Evolutionary conservation across 1,284 basidiomycete genomes (phyloP), one percentile per base, ranked within the genome.

Genomic region (Mycosarcoma maydis): DNA sequence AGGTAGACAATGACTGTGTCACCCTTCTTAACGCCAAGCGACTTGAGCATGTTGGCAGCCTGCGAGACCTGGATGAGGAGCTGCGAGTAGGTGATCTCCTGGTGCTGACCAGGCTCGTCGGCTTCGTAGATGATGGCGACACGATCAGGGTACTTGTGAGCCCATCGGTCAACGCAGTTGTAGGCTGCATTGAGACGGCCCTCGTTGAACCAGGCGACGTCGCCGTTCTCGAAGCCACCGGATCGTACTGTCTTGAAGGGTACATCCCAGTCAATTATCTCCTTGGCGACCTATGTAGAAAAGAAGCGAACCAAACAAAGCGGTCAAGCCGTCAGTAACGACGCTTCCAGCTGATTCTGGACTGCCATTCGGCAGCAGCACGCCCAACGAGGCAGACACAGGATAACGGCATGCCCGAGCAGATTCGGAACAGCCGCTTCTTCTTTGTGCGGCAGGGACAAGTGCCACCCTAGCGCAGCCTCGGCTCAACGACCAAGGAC

Each of bases 91-190:
- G 89, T 86, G 81, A 98, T 86, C 60, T 90, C 86, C 64, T 87
- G 83, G 54, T 92, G 90, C 66, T 93, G 87, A 54, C 87, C 88
- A 1, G 94, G 92, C 83, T 98, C 95, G 78, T 98, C 96, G 4
- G 93, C 94, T 83, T 98, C 95, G 85, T 95, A 98, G 84, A 98
- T 95, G 85, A 98, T 96, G 42, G 95, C 95, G 22, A 90, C 92
- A 86, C 92, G 93, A 82, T 98, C 85, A 0, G 95, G 95, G 80
- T 93, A 85, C 82, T 90, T 88, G 85, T 91, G 93, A 32, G 92
- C 93, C 90, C 91, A 93, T 68, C 96, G 88, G 83, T 98, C 96
- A 57, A 98, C 91, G 81, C 93, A 96, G 85, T 98, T 98, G 87
- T 98, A 98, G 9, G 92, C 89, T 3, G 91, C 95, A 57, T 85